Base-by-base conservation (phyloP, 495 filamentous ascomycete species). In the Xylaria intraflava region DNA sequence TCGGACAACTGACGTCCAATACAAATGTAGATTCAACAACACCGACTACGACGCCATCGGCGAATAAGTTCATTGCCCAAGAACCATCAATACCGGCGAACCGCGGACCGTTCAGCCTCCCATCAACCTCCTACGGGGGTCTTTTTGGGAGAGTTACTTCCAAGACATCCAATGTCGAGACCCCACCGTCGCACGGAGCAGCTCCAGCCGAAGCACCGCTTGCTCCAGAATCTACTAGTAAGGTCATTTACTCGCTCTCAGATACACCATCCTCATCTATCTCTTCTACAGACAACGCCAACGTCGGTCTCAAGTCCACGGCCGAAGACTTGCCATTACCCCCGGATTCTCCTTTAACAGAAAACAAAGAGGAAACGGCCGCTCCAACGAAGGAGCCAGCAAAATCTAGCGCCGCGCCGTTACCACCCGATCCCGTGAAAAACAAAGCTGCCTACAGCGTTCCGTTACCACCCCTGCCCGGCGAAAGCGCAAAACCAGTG, bases 201-300 rank as follows among this genome's bases (percentile, higher is more conserved):
- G 52, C 66, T 40, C 47, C 70, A 57, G 59, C 59, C 41, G 80
- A 84, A 59, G 64, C 78, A 12, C 88, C 89, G 46, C 67, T 91
- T 31, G 88, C 88, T 27, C 88, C 87, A n/a, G 85, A 90, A 55
- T 66, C 86, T 39, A 87, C 84, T 19, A 89, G 82, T 72, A 85
- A 83, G 71, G 73, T 75, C 54, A 72, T 63, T 41, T 88, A 83
- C 67, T 73, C 75, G 29, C 68, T 83, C 48, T 81, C 84, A 24
- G 84, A 89, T 48, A 84, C 84, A 23, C 86, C 86, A 6, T 77
- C 77, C 50, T 87, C 85, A 16, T 86, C 87, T 47, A 65, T 65
- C 23, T 62, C 61, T 46, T 59, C 68, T 54, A 72, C 78, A 43
- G 76, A 80, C 45, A 69, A 67, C 16, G 66, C 72, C 22, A 46